Conservation (phyloP, 2,329 filamentous ascomycete species). For the Apiospora saccharicola region DNA sequence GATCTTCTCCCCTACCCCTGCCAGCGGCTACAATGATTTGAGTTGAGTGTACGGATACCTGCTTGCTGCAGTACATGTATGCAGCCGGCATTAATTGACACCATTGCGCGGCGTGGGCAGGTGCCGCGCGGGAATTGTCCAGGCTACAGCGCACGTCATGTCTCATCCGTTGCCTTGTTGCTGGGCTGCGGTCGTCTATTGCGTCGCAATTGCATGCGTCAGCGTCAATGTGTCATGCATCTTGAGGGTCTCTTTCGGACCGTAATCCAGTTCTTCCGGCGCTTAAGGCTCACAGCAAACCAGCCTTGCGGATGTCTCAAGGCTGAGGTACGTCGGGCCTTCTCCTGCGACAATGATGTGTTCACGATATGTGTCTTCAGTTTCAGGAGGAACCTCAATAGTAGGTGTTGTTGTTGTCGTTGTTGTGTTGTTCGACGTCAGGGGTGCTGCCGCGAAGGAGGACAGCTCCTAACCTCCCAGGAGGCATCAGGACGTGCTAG, state of each 20-base stretch:
- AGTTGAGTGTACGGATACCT: background rate
- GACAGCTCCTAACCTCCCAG: too few relatives aligned
- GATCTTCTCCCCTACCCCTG: background rate
- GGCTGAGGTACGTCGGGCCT: background rate
- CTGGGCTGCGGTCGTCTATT: background rate
- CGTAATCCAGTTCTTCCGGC: background rate
- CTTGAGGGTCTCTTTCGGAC: background rate
- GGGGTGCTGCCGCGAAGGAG: too few relatives aligned
- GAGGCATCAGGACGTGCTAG: too few relatives aligned
- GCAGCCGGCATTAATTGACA: background rate
- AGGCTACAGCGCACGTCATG: background rate
- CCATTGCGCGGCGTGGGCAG: background rate
- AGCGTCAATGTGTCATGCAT: background rate
- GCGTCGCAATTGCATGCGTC: background rate
- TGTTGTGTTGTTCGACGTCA: too few relatives aligned
- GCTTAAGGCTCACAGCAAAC: background rate
- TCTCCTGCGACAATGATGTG: background rate
- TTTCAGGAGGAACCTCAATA: background rate
- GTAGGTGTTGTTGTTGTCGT: too few relatives aligned
- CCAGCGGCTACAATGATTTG: constrained; percentile 1
- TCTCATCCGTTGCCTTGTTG: background rate
- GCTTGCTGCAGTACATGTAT: background rate
- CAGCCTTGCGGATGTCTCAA: background rate
- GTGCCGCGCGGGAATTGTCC: constrained; percentile 16
- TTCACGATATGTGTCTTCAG: background rate